A percentile compares a stretch with the other conserved stretches of the same genome.
Evolutionary conservation across 352 stramenopile genomes (phyloP).

Genomic region (Pythium apleroticum): DNA sequence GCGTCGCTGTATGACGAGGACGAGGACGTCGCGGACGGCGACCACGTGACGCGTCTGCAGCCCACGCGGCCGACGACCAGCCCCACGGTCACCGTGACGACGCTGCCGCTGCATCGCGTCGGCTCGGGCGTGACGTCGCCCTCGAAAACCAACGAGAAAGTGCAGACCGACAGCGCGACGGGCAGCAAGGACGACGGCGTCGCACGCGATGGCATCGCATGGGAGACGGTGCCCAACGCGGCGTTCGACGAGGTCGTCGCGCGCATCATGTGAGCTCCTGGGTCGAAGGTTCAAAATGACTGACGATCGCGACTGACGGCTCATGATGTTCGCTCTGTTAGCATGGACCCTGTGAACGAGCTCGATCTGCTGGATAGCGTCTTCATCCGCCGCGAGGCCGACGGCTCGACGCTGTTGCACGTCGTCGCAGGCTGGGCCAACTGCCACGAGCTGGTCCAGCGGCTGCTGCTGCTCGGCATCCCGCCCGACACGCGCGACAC

Average conservation of each 20-base stretch:
- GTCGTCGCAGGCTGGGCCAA: conserved; percentile 54
- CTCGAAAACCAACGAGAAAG: neutral
- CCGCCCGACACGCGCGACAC: conserved; percentile 38
- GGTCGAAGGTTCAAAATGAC: neutral
- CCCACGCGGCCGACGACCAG: neutral
- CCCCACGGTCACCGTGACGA: neutral
- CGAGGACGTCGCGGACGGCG: neutral
- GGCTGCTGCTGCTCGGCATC: conserved; percentile 41
- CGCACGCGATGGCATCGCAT: conserved; percentile 11
- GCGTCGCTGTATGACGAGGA: conserved; percentile 4
- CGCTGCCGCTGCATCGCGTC: neutral
- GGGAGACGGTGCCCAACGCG: conserved; percentile 36
- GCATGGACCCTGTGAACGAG: conserved; percentile 39
- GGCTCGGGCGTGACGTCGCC: conserved; percentile 1
- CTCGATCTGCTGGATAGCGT: conserved; percentile 30
- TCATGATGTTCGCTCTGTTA: conserved; percentile 16
- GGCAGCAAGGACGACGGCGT: neutral
- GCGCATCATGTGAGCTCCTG: conserved; percentile 44
- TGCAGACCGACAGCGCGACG: neutral
- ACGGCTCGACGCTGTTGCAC: conserved; percentile 59
- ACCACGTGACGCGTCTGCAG: neutral
- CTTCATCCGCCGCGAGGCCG: conserved; percentile 35
- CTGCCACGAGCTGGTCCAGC: conserved; percentile 48
- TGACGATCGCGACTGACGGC: conserved; percentile 1
- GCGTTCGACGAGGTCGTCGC: conserved; percentile 51